Percentiles rank a stretch among this genome's conserved stretches.
phyloP scores from a whole-genome alignment of 2,329 filamentous ascomycete genomes.

The Tolypocladium sp. region DNA sequence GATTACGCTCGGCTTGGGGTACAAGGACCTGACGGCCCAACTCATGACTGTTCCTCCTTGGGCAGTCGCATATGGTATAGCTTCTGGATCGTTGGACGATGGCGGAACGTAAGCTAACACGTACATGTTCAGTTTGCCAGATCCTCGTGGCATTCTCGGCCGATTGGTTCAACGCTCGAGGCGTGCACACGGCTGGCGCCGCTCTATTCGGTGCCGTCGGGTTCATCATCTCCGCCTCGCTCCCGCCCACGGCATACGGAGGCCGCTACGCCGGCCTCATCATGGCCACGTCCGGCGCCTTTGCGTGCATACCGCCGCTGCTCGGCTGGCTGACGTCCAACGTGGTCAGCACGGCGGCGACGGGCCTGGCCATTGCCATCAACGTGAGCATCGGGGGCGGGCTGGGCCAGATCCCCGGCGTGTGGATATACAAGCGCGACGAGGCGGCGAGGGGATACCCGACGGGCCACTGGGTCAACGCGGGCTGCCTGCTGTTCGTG shows the following conservation, averaged over 20 bases:
- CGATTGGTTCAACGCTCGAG: constrained; percentile 50
- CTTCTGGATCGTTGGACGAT: no score
- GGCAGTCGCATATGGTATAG: constrained; percentile 45
- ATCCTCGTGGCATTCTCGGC: constrained; percentile 46
- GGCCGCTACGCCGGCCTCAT: constrained; percentile 62
- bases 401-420: constrained; percentile 61
- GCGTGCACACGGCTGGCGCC: constrained; percentile 31
- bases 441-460: constrained; percentile 55
- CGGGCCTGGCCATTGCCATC: constrained; percentile 60
- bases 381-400: constrained; percentile 60
- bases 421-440: constrained; percentile 63
- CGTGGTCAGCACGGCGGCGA: constrained; percentile 53
- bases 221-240: constrained; percentile 53
- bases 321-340: constrained; percentile 65
- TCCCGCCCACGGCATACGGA: constrained; percentile 50
- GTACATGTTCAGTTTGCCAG: constrained; percentile 22
- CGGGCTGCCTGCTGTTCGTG: constrained; percentile 49
- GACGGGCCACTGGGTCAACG: constrained; percentile 62
- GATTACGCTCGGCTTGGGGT: constrained; percentile 46
- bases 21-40: constrained; percentile 45
- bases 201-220: constrained; percentile 35
- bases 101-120: constrained; percentile 5
- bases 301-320: constrained; percentile 60
- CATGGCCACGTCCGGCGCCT: constrained; percentile 55
- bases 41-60: constrained; percentile 60